These are phyloP conservation scores for Russula vinacea DNA, from an alignment of 768 basidiomycete genomes.

Conservation along the genomic window DNA sequence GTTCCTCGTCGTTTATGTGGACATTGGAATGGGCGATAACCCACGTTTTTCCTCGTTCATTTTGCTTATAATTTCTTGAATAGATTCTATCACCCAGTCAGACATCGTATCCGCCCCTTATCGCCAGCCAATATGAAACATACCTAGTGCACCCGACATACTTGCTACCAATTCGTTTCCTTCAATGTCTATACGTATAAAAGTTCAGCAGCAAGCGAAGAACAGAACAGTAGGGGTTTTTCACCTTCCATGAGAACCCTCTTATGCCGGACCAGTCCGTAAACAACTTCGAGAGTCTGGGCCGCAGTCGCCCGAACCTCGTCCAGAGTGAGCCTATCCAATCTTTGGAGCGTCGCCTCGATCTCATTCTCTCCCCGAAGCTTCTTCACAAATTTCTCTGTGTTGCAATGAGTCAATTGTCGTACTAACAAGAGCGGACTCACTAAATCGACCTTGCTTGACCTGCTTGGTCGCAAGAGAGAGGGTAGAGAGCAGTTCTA, in stretches of 20 bases:
- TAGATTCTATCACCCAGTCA: background rate
- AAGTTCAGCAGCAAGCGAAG: background rate
- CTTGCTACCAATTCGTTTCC: background rate
- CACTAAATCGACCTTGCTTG: slow-evolving; percentile 1
- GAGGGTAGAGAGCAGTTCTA: background rate
- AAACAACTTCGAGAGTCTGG: slow-evolving; percentile 4
- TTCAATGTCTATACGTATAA: background rate
- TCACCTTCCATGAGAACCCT: slow-evolving; percentile 11
- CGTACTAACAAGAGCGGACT: background rate
- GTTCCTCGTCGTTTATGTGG: background rate
- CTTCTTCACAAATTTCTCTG: slow-evolving; percentile 15
- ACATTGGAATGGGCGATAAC: background rate
- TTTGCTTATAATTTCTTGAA: background rate
- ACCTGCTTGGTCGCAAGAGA: slow-evolving; percentile 12
- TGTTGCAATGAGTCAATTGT: background rate
- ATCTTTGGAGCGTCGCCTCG: background rate
- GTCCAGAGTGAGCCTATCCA: slow-evolving; percentile 5
- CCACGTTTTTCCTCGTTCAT: background rate
- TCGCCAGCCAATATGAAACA: background rate
- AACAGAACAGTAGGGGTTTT: background rate
- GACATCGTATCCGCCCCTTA: background rate
- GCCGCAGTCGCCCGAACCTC: slow-evolving; percentile 3
- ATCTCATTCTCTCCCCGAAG: slow-evolving; percentile 15
- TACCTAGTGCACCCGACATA: background rate
- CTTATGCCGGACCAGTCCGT: slow-evolving; percentile 1